Percentiles rank a stretch among this genome's conserved stretches.
Evolutionary conservation across 192 early-diverging fungal species (phyloP).

Genomic region (Coemansia sp.): DNA sequence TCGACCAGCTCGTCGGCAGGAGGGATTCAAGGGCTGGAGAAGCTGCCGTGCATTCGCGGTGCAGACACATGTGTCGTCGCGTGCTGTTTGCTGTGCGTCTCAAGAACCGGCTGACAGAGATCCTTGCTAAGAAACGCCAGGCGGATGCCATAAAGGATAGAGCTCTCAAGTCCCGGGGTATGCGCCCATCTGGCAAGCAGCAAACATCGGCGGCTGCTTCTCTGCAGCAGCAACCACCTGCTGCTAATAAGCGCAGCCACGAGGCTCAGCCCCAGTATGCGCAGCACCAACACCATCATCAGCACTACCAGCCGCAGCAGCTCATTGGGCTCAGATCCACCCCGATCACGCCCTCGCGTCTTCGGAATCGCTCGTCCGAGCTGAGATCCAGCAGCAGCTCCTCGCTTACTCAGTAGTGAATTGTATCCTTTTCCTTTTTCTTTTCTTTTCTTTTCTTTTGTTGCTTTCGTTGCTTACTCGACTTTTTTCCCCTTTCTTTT

Average conservation of each 20-base stretch:
- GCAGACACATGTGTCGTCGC: slow-evolving; percentile 22
- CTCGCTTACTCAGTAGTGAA: slow-evolving; percentile 11
- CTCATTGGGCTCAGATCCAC: slow-evolving; percentile 18
- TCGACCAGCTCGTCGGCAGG: slow-evolving; percentile 18
- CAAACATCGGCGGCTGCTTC: background rate
- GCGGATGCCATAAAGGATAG: slow-evolving; percentile 26
- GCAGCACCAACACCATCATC: no score
- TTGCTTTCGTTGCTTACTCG: slow-evolving; percentile 3
- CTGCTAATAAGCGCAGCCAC: background rate
- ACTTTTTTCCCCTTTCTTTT: no score
- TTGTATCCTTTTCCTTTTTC: background rate
- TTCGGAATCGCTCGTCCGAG: slow-evolving; percentile 46
- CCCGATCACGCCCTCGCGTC: slow-evolving; percentile 43
- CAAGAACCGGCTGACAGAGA: slow-evolving; percentile 11
- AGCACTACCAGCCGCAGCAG: slow-evolving; percentile 24
- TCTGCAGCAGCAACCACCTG: background rate
- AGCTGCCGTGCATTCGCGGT: background rate
- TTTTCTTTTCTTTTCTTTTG: background rate
- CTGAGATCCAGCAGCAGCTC: slow-evolving; percentile 36
- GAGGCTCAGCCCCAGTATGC: background rate
- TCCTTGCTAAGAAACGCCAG: background rate
- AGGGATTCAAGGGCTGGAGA: background rate
- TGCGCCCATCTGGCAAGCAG: background rate
- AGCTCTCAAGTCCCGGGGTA: slow-evolving; percentile 4
- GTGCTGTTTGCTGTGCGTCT: slow-evolving; percentile 36